A percentile compares a stretch with the other conserved stretches of the same genome.
Conservation (phyloP, 176 grass and related monocot genomes). For the Oryza meyeriana region DNA sequence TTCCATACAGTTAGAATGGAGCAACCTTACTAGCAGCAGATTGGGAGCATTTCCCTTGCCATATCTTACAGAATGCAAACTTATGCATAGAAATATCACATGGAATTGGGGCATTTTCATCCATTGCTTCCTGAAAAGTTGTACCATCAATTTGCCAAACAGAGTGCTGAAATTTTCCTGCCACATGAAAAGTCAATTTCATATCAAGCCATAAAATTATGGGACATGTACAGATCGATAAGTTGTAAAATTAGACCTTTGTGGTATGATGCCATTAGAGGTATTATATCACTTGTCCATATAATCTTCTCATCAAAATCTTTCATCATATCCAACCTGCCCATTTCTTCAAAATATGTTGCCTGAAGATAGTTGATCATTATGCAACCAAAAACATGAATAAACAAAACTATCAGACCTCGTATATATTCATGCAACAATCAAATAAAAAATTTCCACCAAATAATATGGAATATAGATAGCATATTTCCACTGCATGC, state of each 20-base stretch:
- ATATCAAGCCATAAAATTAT: conserved; percentile 12
- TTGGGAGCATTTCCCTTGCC: conserved; percentile 75
- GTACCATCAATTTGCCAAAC: conserved; percentile 69
- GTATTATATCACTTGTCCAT: conserved; percentile 85
- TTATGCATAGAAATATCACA: conserved; percentile 49
- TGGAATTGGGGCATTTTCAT: conserved; percentile 37
- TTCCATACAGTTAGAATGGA: conserved; percentile 12
- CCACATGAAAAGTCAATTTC: conserved; percentile 28
- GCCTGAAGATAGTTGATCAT: conserved; percentile 51
- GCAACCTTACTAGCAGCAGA: conserved; percentile 86
- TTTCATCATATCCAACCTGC: conserved; percentile 70
- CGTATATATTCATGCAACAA: conserved; percentile 2
- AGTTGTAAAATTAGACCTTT: conserved; percentile 56
- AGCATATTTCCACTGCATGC: conserved; percentile 1
- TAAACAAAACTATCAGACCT: neutral
- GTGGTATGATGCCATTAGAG: conserved; percentile 92
- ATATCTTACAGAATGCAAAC: conserved; percentile 78
- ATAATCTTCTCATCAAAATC: conserved; percentile 95
- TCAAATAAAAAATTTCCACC: neutral
- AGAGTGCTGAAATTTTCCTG: conserved; percentile 84
- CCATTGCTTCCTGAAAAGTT: conserved; percentile 41
- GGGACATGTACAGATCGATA: conserved; percentile 23
- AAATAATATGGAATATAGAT: conserved; percentile 22
- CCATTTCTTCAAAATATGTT: conserved; percentile 78
- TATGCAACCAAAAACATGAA: conserved; percentile 12